Percentiles rank a stretch among this genome's conserved stretches.
These are phyloP conservation scores for Salix dunnii DNA, from an alignment of 345 rosid species.

Conservation along the genomic window DNA sequence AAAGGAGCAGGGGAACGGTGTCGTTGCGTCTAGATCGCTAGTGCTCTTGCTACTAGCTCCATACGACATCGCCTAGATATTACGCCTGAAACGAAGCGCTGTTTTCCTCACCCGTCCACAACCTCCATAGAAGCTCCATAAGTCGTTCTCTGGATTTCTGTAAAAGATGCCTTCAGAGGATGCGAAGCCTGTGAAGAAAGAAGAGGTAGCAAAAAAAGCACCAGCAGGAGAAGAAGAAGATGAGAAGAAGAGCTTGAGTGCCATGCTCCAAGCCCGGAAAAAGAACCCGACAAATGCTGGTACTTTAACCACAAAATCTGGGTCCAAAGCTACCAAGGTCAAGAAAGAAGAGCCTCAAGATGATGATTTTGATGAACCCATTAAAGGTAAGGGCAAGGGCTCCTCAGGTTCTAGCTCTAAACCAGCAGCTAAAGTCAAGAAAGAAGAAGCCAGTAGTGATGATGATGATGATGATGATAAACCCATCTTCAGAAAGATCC, in stretches of 20 bases:
- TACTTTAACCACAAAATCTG: conserved; percentile 31
- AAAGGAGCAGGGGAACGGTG: not conserved
- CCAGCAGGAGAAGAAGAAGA: conserved; percentile 28
- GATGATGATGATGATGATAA: conserved; percentile 32
- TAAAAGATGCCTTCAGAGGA: conserved; percentile 61
- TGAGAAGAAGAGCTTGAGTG: conserved; percentile 49
- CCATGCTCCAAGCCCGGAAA: conserved; percentile 41
- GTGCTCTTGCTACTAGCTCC: not conserved
- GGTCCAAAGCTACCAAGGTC: conserved; percentile 21
- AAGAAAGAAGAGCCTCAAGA: conserved; percentile 47
- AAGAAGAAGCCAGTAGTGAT: conserved; percentile 26
- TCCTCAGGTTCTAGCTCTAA: conserved; percentile 35
- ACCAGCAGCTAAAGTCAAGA: conserved; percentile 29
- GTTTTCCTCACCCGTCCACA: not conserved
- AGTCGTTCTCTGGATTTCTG: not conserved
- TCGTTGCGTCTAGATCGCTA: not conserved
- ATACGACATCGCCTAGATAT: not conserved
- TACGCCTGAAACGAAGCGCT: not conserved
- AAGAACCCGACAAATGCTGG: conserved; percentile 44
- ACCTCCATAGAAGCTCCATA: not conserved
- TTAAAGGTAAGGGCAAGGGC: conserved; percentile 9
- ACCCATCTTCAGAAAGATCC: conserved; percentile 41
- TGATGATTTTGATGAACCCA: conserved; percentile 11
- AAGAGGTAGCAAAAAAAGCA: conserved; percentile 10
- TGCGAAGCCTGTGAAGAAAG: conserved; percentile 32